Evolutionary conservation across 129 eudicot genomes (phyloP).

Genomic region (Helichrysum umbraculigerum): DNA sequence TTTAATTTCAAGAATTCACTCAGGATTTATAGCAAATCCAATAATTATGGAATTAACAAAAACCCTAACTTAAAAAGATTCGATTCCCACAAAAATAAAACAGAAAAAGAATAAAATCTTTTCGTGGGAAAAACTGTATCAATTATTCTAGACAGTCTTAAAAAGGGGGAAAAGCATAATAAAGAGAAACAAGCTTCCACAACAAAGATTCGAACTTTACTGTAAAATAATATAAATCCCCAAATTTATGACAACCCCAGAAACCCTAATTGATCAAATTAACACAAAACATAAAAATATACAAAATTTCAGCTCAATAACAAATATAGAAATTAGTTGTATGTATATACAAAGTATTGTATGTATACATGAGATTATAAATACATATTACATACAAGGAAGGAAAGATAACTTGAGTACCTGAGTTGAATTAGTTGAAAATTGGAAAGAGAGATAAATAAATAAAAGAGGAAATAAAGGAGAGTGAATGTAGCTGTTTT

Average conservation of each 20-base stretch:
- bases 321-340: constrained; percentile 1
- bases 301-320: background rate
- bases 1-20: background rate
- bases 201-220: constrained; percentile 55
- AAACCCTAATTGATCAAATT: constrained; percentile 22
- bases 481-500: constrained; percentile 17
- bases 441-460: constrained; percentile 13
- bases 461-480: constrained; percentile 3
- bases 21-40: background rate
- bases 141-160: constrained; percentile 35
- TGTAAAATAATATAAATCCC: constrained; percentile 32
- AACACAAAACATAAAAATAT: background rate
- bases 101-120: constrained; percentile 12
- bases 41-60: constrained; percentile 23
- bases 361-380: background rate
- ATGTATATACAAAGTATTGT: background rate
- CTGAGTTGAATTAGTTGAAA: constrained; percentile 22
- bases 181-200: constrained; percentile 34
- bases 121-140: constrained; percentile 30
- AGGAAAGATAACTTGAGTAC: constrained; percentile 24
- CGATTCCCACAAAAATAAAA: constrained; percentile 21
- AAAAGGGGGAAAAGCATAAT: constrained; percentile 25
- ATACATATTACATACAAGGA: constrained; percentile 27
- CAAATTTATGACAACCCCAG: constrained; percentile 26
- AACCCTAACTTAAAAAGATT: constrained; percentile 16